Evolutionary conservation across 2,329 filamentous ascomycete genomes (phyloP).

Genomic region (Colletotrichum gloeosporioides): DNA sequence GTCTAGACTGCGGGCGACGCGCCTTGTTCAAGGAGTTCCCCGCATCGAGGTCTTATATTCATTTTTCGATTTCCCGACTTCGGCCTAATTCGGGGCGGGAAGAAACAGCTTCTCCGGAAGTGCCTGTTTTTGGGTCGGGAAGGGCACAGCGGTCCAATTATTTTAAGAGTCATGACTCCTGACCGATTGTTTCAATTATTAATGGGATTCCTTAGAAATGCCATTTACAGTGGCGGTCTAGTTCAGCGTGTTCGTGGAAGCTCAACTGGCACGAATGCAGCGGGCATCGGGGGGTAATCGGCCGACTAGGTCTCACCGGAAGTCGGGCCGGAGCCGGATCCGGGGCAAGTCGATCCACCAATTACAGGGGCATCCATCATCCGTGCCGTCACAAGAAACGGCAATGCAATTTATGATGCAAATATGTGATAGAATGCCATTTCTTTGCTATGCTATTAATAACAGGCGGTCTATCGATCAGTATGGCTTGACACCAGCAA

Average conservation of each 20-base stretch:
- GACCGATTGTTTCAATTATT: not conserved
- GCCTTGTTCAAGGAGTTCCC: not conserved
- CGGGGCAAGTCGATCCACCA: conserved; percentile 2
- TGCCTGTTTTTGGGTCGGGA: not conserved
- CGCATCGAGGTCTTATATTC: not conserved
- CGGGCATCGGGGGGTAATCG: not conserved
- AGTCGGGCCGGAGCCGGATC: not conserved
- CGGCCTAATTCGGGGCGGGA: not conserved
- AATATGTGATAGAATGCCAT: not conserved
- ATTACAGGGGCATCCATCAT: not conserved
- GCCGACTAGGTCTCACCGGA: not conserved
- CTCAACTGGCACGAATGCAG: not conserved
- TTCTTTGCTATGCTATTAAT: not conserved
- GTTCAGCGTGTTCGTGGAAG: not conserved
- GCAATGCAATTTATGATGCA: not conserved
- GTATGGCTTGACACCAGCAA: conserved; percentile 29
- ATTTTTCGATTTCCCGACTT: not conserved
- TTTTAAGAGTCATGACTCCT: not conserved
- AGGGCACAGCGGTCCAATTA: not conserved
- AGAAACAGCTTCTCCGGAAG: not conserved
- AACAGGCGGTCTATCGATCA: not conserved
- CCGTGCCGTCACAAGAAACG: not conserved
- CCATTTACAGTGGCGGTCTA: not conserved
- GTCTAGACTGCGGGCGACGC: not conserved
- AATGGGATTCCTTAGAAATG: not conserved